Conservation (phyloP, 176 grass and related monocot species). For the Lolium rigidum region DNA sequence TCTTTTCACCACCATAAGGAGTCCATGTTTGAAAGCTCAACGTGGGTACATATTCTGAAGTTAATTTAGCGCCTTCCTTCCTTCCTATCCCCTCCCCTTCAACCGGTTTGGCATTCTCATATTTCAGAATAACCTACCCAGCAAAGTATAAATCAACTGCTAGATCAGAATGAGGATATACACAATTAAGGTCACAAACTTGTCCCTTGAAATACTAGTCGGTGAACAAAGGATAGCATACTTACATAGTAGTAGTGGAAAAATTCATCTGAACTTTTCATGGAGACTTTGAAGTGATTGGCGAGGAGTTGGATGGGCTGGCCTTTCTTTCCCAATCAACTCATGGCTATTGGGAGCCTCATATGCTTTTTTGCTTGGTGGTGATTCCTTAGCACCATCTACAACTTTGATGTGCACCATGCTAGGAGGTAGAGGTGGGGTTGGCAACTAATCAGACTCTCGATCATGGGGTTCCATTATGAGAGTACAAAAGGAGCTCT, state of each 20-base stretch:
- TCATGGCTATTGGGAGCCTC: constrained; percentile 55
- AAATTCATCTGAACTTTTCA: constrained; percentile 51
- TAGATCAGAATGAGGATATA: no score
- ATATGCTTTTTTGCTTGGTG: constrained; percentile 42
- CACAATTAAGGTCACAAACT: no score
- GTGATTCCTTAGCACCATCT: not conserved
- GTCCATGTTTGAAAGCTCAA: no score
- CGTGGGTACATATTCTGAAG: no score
- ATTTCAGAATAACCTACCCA: no score
- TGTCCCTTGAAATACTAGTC: constrained; percentile 1
- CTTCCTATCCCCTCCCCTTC: no score
- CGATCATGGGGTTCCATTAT: constrained; percentile 32
- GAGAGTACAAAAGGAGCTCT: not conserved
- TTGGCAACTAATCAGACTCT: constrained; percentile 36
- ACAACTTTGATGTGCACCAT: constrained; percentile 48
- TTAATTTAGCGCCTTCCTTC: no score
- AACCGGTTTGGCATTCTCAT: no score
- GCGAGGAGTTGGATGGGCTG: constrained; percentile 48
- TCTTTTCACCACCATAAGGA: constrained; percentile 52
- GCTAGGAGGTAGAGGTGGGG: constrained; percentile 65
- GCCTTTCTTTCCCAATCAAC: constrained; percentile 60
- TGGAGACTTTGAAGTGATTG: constrained; percentile 72
- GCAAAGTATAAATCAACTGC: no score
- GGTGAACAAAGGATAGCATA: constrained; percentile 14
- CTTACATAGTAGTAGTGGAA: constrained; percentile 86